Percentiles rank a stretch among this genome's conserved stretches.
Evolutionary conservation across 1,139 yeast genomes (phyloP).

Genomic region (Candida glucosophila): DNA sequence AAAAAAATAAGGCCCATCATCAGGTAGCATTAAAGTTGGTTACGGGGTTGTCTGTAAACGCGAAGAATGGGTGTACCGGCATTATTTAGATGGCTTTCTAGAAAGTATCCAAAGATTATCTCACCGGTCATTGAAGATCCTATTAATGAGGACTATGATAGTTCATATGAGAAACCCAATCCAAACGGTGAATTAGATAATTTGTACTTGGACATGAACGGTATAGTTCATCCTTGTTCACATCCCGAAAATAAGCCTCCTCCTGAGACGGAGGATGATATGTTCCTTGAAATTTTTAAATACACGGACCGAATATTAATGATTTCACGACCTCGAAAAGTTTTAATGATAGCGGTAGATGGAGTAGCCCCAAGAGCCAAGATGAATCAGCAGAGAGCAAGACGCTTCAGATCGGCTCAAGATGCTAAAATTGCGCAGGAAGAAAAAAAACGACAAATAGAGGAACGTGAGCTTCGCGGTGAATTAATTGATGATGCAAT

Average conservation of each 20-base stretch:
- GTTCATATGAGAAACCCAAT: slow-evolving; percentile 67
- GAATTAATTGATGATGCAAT: slow-evolving; percentile 58
- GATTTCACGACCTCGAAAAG: slow-evolving; percentile 93
- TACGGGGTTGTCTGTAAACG: too few species aligned
- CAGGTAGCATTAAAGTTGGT: too few species aligned
- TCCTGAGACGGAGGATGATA: slow-evolving; percentile 90
- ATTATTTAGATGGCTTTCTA: slow-evolving; percentile 90
- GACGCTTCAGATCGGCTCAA: slow-evolving; percentile 91
- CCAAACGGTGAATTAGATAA: slow-evolving; percentile 96
- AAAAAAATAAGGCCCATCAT: too few species aligned
- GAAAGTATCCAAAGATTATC: slow-evolving; percentile 89
- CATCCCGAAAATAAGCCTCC: slow-evolving; percentile 94
- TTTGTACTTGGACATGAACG: slow-evolving; percentile 89
- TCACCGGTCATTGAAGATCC: slow-evolving; percentile 83
- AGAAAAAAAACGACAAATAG: slow-evolving; percentile 45
- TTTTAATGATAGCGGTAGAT: slow-evolving; percentile 91
- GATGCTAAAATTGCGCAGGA: slow-evolving; percentile 73
- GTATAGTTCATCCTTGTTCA: slow-evolving; percentile 95
- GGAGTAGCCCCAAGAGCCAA: slow-evolving; percentile 99
- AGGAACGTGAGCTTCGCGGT: slow-evolving; percentile 50
- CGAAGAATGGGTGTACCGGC: slow-evolving; percentile 94
- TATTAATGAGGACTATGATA: slow-evolving; percentile 39
- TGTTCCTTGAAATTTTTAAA: slow-evolving; percentile 83
- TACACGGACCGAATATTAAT: slow-evolving; percentile 83
- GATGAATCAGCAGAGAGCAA: slow-evolving; percentile 95